Base-by-base conservation (phyloP, 176 grass and related monocot species). In the Avena sativa region DNA sequence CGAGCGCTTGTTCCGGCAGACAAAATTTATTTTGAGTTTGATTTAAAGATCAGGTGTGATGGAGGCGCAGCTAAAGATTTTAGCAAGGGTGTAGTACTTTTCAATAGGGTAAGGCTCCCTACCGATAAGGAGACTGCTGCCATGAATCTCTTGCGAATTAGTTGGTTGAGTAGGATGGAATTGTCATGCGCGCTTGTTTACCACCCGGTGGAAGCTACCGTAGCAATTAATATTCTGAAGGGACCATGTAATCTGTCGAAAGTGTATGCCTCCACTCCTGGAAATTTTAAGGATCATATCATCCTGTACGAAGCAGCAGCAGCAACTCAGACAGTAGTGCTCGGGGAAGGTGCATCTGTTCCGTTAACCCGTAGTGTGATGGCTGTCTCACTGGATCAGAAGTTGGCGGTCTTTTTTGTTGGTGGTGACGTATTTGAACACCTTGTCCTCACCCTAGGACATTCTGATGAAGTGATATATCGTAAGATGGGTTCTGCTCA, bases 251-350 rank as follows among this genome's bases (percentile, higher is more conserved):
- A 71, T 71, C 36, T 71, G 8, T 71, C 67, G 1, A 71, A 30
- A 43, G 17, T 71, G 20, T 17, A 34, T 19, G 17, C 16, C 19
- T 40, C 34, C 6, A 43, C 36, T 71, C 67, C 16, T 0, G 36
- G 67, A 71, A 71, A 71, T 40, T 71, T 71, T 40, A 71, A 71
- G 67, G 36, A 71, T 11, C 67, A 71, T 43, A 43, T 71, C 67
- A 40, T 71, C 38, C 67, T 43, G 20, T 71, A 43, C 8, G 34
- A 28, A 28, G 40, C 40, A 43, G 40, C 40, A 69, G 32, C 65
- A 71, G 34, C 8, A 40, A 43, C 30, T 71, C 8, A 17, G 34
- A n/a, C 8, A 48, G 61, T 46, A 16, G 30, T 16, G 36, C 7
- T 69, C 3, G 32, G 32, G 1, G 32, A 69, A 38, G 66, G 32